phyloP scores from a whole-genome alignment of 345 rosid genomes.

The Xanthoceras sorbifolium region DNA sequence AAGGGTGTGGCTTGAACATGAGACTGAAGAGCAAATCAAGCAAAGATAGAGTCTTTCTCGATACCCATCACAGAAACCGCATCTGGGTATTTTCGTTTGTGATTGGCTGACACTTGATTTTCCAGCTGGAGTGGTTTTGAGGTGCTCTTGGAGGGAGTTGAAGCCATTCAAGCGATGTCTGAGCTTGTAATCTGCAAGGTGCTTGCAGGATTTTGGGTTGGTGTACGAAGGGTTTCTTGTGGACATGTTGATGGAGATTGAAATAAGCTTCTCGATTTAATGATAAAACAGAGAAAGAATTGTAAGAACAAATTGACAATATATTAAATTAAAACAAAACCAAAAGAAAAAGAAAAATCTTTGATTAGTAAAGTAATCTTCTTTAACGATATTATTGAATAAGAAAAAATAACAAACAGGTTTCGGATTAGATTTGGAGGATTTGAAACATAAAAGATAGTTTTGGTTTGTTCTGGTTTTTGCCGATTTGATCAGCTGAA shows the following conservation, averaged over 20 bases:
- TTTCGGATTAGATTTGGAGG: conserved; percentile 14
- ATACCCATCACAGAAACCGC: conserved; percentile 59
- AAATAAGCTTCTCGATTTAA: conserved; percentile 8
- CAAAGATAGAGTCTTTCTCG: conserved; percentile 61
- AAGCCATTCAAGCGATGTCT: conserved; percentile 58
- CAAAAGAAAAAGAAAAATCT: not conserved
- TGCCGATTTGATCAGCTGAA: conserved; percentile 21
- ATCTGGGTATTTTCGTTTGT: conserved; percentile 48
- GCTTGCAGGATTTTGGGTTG: conserved; percentile 67
- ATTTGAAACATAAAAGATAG: conserved; percentile 3
- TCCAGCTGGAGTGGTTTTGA: conserved; percentile 52
- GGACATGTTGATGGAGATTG: conserved; percentile 43
- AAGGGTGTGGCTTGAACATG: conserved; percentile 67
- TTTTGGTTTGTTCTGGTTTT: not conserved
- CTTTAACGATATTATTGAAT: conserved; percentile 11
- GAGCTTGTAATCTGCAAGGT: conserved; percentile 77
- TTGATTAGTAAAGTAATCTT: not conserved
- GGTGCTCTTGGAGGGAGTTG: conserved; percentile 47
- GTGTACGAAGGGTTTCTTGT: conserved; percentile 42
- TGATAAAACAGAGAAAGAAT: conserved; percentile 14
- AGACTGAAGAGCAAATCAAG: conserved; percentile 67
- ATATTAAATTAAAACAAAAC: conserved; percentile 3
- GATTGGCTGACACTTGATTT: conserved; percentile 44
- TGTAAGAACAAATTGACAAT: not conserved
- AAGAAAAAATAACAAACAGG: not conserved